Evolutionary conservation across 208 protist genomes (phyloP).

Genomic region (Tritrichomonas musculus): DNA sequence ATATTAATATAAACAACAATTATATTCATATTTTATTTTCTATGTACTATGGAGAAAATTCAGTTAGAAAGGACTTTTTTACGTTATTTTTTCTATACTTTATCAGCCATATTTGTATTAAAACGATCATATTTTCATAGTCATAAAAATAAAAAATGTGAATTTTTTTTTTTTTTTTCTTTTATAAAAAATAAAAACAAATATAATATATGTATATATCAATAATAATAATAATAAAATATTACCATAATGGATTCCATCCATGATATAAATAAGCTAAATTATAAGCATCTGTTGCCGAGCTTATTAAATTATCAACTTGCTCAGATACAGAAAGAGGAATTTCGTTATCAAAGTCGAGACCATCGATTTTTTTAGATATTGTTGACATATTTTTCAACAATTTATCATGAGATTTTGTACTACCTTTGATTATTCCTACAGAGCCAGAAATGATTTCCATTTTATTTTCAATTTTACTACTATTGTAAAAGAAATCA

Average conservation of each 20-base stretch:
- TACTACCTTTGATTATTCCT: neutral
- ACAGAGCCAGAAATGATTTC: neutral
- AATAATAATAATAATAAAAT: neutral
- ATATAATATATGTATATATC: too few species aligned
- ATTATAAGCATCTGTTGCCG: neutral
- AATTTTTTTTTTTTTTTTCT: too few species aligned
- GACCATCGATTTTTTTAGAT: neutral
- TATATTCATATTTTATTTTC: too few species aligned
- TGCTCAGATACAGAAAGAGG: neutral
- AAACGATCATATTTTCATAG: too few species aligned
- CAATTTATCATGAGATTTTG: neutral
- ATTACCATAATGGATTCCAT: slow-evolving; percentile 33
- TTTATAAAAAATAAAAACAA: too few species aligned
- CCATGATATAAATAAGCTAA: neutral
- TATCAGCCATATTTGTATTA: too few species aligned
- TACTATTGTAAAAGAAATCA: neutral
- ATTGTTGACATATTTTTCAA: neutral
- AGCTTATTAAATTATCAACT: neutral
- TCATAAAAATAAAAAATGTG: too few species aligned
- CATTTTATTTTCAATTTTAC: neutral
- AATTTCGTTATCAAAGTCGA: neutral
- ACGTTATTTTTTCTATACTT: too few species aligned
- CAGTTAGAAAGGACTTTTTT: too few species aligned
- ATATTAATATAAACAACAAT: too few species aligned
- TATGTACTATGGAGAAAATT: too few species aligned